Conservation (phyloP, 2,329 filamentous ascomycete genomes). For the Aspergillus tanneri region DNA sequence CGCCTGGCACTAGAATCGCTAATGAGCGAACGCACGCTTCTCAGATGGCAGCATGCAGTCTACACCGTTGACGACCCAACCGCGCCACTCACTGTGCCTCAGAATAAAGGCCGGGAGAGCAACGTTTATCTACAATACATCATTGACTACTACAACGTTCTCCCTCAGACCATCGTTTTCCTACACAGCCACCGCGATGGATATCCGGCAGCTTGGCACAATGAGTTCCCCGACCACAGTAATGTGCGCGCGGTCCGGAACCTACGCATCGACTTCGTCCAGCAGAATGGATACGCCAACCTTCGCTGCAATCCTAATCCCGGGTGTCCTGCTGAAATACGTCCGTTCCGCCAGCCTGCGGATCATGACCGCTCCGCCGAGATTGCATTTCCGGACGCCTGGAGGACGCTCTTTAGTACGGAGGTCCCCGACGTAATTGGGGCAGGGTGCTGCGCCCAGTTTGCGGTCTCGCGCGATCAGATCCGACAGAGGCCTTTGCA, state of each 20-base stretch:
- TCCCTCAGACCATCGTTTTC: conserved; percentile 56
- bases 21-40: not conserved
- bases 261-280: conserved; percentile 52
- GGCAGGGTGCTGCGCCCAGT: conserved; percentile 64
- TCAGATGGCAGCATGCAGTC: conserved; percentile 46
- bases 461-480: conserved; percentile 57
- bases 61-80: conserved; percentile 41
- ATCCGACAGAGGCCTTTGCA: conserved; percentile 49
- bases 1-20: not conserved
- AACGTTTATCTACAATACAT: conserved; percentile 48
- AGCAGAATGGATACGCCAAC: conserved; percentile 57
- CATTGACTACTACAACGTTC: conserved; percentile 44
- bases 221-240: conserved; percentile 55
- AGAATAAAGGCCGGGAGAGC: conserved; percentile 46
- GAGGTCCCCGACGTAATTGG: conserved; percentile 52
- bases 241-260: conserved; percentile 50
- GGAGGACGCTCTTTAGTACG: conserved; percentile 30
- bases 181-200: conserved; percentile 55
- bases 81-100: conserved; percentile 20
- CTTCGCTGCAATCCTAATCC: conserved; percentile 51
- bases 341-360: conserved; percentile 24
- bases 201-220: conserved; percentile 50
- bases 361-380: conserved; percentile 22
- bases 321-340: conserved; percentile 36
- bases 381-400: conserved; percentile 29